Base-by-base conservation (phyloP, 2,329 filamentous ascomycete species). In the Tolypocladium capitatum region DNA sequence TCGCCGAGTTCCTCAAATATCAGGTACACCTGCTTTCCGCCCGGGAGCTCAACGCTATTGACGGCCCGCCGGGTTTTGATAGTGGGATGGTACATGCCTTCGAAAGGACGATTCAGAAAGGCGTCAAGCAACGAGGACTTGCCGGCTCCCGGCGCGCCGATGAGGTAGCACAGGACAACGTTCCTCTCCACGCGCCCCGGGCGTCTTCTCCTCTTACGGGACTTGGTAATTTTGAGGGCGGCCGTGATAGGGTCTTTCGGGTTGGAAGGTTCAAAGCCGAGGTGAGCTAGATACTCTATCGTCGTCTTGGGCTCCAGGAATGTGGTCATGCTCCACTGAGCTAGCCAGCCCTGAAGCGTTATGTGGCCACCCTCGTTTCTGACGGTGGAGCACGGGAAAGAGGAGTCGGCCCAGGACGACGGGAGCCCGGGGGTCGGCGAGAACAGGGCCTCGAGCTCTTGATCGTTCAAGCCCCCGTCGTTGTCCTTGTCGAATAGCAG, bases 251-350 rank as follows among this genome's bases (percentile, higher is more conserved):
- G 81, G 35, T 84, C 83, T 49, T 84, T 84, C n/a, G 77, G 72
- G 56, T 84, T 85, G 2, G 80, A 72, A 2, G 86, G 83, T 61
- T 97, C 92, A 59, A 96, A 98, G 1, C 92, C 92, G 2, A 98
- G 81, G 61, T 96, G 96, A 3, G 92, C 92, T 2, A 98, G 80
- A 63, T 98, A 98, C 57, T 94, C 90, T 4, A 98, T 75, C 0
- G 92, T 97, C 0, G 88, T 96, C 62, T 92, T 94, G 13, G 92
- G 91, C 48, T 94, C 90, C 51, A 94, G 81, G 58, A 97, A 98
- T 0, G 92, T 98, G 0, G 92, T 98, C 92, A 98, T 98, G 63
- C 90, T 96, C 92, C 92, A 98, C 59, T 98, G 92, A 4, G 92
- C 92, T 34, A 98, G 78, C 92, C 92, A 98, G 2, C 92, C 92